Percentiles rank a stretch among this genome's conserved stretches.
These are phyloP conservation scores for Epichloe gansuensis DNA, from an alignment of 2,329 filamentous ascomycete genomes.

Conservation along the genomic window DNA sequence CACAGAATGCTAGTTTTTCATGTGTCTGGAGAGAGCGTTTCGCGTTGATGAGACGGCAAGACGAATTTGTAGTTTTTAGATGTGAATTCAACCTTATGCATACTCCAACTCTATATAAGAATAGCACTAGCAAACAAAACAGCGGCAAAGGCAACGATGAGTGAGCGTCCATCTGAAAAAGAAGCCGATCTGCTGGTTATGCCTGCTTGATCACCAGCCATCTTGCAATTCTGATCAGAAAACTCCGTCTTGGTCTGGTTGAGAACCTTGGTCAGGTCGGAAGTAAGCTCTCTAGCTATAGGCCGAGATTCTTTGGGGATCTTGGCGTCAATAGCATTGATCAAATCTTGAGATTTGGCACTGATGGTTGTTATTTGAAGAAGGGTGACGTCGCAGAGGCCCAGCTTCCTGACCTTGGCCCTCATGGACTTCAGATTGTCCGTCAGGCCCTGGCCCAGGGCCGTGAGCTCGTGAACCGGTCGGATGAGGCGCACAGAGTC, in stretches of 20 bases:
- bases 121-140: not conserved
- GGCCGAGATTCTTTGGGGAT: not conserved
- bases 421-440: not conserved
- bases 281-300: not conserved
- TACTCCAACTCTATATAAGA: not conserved
- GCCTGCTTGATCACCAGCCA: not conserved
- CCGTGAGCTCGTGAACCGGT: not conserved
- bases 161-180: not conserved
- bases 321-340: not conserved
- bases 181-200: not conserved
- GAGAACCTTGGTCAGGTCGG: not conserved
- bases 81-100: no score
- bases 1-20: no score
- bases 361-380: not conserved
- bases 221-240: not conserved
- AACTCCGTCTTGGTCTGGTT: not conserved
- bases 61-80: no score
- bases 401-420: not conserved
- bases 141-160: not conserved
- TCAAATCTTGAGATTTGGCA: not conserved
- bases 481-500: not conserved
- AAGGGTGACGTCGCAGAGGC: not conserved
- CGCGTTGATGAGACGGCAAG: no score
- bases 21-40: no score
- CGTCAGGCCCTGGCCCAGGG: not conserved